These are phyloP conservation scores for Melaleuca alternifolia DNA, from an alignment of 345 rosid species.

Conservation along the genomic window DNA sequence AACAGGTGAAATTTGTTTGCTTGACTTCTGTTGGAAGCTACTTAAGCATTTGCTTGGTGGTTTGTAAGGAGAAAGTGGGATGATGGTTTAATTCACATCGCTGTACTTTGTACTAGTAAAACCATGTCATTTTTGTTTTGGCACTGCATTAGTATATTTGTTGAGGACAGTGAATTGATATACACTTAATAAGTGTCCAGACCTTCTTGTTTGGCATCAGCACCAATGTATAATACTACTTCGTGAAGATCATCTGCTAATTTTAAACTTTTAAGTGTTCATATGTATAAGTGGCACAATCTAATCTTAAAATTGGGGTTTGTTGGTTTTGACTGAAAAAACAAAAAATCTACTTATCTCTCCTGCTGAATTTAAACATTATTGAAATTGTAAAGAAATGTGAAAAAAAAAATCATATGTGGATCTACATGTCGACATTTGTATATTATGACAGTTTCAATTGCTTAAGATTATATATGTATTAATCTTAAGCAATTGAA, in stretches of 20 bases:
- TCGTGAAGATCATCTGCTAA: neutral
- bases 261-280: neutral
- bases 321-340: neutral
- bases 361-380: neutral
- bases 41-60: neutral
- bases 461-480: neutral
- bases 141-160: neutral
- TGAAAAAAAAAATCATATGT: neutral
- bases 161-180: neutral
- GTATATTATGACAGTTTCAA: neutral
- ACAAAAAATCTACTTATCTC: neutral
- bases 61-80: neutral
- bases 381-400: neutral
- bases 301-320: neutral
- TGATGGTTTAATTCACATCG: neutral
- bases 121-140: neutral
- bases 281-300: neutral
- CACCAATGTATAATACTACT: neutral
- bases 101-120: neutral
- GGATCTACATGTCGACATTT: neutral
- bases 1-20: conserved; percentile 28
- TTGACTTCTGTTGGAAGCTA: neutral
- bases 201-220: neutral
- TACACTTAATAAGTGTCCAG: neutral
- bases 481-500: too few species aligned